A percentile compares a stretch with the other conserved stretches of the same genome.
Evolutionary conservation across 495 filamentous ascomycete species (phyloP).

Genomic region (Clohesyomyces aquaticus): DNA sequence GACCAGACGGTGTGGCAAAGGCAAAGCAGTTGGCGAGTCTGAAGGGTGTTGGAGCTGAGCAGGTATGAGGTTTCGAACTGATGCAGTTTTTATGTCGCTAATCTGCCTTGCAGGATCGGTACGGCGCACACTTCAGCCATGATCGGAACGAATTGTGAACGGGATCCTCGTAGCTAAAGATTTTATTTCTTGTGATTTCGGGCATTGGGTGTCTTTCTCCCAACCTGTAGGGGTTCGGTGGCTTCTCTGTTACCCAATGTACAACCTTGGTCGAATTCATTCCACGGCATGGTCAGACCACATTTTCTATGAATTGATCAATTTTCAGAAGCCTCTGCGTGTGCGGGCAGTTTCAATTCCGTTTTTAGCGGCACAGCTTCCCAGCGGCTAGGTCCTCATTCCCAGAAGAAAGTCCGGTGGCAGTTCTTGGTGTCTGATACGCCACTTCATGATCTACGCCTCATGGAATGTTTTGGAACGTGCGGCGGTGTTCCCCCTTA

Average conservation of each 20-base stretch:
- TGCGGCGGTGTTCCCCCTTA: too few species aligned
- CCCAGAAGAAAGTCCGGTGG: too few species aligned
- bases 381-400: too few species aligned
- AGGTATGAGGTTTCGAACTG: slow-evolving; percentile 2
- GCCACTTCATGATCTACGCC: too few species aligned
- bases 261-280: not conserved
- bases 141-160: not conserved
- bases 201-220: not conserved
- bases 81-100: too few species aligned
- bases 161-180: too few species aligned
- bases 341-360: too few species aligned
- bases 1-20: not conserved
- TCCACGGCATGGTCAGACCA: not conserved
- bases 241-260: not conserved
- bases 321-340: not conserved
- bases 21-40: not conserved
- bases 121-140: slow-evolving; percentile 2
- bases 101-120: not conserved
- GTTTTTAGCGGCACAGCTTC: too few species aligned
- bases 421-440: too few species aligned
- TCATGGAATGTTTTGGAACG: too few species aligned
- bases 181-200: too few species aligned
- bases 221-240: not conserved
- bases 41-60: slow-evolving; percentile 2
- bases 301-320: not conserved